Evolutionary conservation across 495 filamentous ascomycete genomes (phyloP).

Genomic region (Penicillium manginii): DNA sequence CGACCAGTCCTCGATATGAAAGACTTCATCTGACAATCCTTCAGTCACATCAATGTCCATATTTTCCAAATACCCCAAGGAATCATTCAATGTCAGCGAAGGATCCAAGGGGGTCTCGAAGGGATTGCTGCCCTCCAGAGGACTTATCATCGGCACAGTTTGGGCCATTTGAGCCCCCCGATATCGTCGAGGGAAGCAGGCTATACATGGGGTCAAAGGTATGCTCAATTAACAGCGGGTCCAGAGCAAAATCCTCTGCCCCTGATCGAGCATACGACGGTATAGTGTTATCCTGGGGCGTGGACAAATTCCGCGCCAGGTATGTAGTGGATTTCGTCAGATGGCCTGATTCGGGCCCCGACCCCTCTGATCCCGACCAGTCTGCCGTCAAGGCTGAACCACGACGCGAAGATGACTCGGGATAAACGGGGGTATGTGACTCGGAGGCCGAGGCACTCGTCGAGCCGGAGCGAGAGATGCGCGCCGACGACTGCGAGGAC

Average conservation of each 20-base stretch:
- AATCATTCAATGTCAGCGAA: constrained; percentile 19
- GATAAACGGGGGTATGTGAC: constrained; percentile 10
- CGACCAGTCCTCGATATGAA: constrained; percentile 36
- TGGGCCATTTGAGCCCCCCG: constrained; percentile 9
- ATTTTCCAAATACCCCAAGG: constrained; percentile 25
- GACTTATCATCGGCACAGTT: constrained; percentile 23
- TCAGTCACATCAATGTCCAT: constrained; percentile 31
- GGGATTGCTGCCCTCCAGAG: constrained; percentile 23
- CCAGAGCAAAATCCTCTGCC: constrained; percentile 10
- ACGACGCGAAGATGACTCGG: constrained; percentile 10
- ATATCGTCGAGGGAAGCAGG: constrained; percentile 15
- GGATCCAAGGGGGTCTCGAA: constrained; percentile 33
- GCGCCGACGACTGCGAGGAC: constrained; percentile 19
- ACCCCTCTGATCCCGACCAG: constrained; percentile 30
- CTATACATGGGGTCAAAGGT: constrained; percentile 29
- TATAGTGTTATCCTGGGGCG: not conserved
- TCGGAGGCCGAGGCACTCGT: constrained; percentile 18
- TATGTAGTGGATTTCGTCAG: not conserved
- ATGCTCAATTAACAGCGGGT: constrained; percentile 13
- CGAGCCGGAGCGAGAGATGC: constrained; percentile 21
- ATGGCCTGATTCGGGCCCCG: constrained; percentile 16
- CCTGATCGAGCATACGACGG: constrained; percentile 15
- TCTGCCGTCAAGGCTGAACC: constrained; percentile 11
- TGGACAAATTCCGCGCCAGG: not conserved
- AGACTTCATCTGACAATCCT: constrained; percentile 24